These are phyloP conservation scores for Ganoderma multipileum DNA, from an alignment of 1,284 basidiomycete genomes.

Conservation along the genomic window DNA sequence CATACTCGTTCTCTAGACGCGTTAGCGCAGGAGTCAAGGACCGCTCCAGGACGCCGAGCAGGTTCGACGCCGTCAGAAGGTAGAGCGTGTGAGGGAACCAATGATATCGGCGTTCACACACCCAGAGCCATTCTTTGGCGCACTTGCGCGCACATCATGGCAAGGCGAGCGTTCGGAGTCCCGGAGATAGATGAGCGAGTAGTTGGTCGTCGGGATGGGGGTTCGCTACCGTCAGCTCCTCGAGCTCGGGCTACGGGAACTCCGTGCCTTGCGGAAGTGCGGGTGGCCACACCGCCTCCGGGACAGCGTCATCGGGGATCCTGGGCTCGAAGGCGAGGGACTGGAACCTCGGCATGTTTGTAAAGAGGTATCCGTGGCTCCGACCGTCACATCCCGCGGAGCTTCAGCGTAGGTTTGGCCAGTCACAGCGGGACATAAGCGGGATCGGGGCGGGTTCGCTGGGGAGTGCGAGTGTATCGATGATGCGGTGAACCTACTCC, in stretches of 20 bases:
- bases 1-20: no score
- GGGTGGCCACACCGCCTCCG: not conserved
- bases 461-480: not conserved
- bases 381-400: not conserved
- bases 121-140: no score
- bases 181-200: not conserved
- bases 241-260: not conserved
- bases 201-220: constrained; percentile 10
- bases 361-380: not conserved
- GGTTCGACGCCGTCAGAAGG: no score
- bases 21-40: no score
- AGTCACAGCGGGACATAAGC: not conserved
- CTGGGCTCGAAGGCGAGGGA: not conserved
- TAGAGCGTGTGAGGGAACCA: no score
- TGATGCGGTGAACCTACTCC: not conserved
- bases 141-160: no score
- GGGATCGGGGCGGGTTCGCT: not conserved
- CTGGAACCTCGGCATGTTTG: not conserved
- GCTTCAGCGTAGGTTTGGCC: not conserved
- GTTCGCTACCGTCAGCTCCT: not conserved
- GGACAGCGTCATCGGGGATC: not conserved
- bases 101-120: no score
- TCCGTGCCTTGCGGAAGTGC: not conserved
- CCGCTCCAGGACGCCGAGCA: no score
- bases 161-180: no score